These are phyloP conservation scores for Diutina rugosa DNA, from an alignment of 1,139 yeast species.

Conservation along the genomic window DNA sequence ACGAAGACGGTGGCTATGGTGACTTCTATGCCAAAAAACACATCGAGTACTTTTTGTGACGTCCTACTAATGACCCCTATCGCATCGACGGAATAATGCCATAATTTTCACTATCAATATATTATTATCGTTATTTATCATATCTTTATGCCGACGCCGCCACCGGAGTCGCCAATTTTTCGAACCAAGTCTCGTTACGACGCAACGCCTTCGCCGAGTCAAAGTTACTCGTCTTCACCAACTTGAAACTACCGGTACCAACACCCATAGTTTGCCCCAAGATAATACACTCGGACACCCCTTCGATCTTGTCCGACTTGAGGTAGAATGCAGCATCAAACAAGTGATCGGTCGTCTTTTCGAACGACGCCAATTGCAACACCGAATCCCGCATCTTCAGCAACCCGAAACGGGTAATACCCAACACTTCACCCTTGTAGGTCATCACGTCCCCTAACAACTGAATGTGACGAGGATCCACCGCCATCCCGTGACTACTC, in stretches of 20 bases:
- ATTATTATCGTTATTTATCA: not conserved
- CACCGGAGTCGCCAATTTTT: not conserved
- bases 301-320: slow-evolving; percentile 93
- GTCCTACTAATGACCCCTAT: not conserved
- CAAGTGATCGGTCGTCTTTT: slow-evolving; percentile 95
- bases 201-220: slow-evolving; percentile 9
- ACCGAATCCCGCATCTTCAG: slow-evolving; percentile 99
- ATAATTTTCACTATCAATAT: not conserved
- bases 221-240: slow-evolving; percentile 47
- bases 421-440: slow-evolving; percentile 94
- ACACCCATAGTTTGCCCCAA: slow-evolving; percentile 95
- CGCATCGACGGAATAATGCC: not conserved
- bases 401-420: slow-evolving; percentile 94
- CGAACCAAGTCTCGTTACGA: not conserved
- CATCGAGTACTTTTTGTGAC: slow-evolving; percentile 13
- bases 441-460: slow-evolving; percentile 97
- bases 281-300: slow-evolving; percentile 95
- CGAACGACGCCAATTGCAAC: slow-evolving; percentile 91
- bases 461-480: slow-evolving; percentile 98
- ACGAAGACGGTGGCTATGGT: not conserved
- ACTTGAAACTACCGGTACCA: slow-evolving; percentile 94
- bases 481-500: slow-evolving; percentile 99
- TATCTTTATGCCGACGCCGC: not conserved
- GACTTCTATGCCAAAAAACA: slow-evolving; percentile 5
- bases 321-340: slow-evolving; percentile 97